Percentiles rank a stretch among this genome's conserved stretches.
Conservation (phyloP, 441 rosid genomes). For the Gossypium trilobum region DNA sequence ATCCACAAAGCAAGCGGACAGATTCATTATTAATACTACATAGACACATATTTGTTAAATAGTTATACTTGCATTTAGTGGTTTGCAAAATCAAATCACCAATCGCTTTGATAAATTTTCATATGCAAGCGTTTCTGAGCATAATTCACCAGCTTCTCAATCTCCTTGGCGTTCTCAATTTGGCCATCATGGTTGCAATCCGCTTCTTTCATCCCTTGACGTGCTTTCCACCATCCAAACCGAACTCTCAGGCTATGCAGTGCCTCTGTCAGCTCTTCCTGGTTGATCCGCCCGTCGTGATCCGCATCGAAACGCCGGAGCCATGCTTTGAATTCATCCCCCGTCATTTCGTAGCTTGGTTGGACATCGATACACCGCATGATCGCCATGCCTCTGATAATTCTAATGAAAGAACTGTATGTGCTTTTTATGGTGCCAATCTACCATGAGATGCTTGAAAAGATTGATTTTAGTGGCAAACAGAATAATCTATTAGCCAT, state of each 20-base stretch:
- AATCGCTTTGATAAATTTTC: slow-evolving; percentile 22
- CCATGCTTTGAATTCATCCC: slow-evolving; percentile 26
- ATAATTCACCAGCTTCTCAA: slow-evolving; percentile 23
- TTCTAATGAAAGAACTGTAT: background rate
- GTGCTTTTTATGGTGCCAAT: background rate
- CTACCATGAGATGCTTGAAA: background rate
- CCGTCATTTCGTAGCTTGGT: slow-evolving; percentile 26
- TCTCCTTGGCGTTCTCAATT: slow-evolving; percentile 20
- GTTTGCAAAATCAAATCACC: background rate
- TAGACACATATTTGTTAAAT: background rate
- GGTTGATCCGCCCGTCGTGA: slow-evolving; percentile 23
- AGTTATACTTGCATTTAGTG: background rate
- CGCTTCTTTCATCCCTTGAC: slow-evolving; percentile 23
- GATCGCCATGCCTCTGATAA: slow-evolving; percentile 7
- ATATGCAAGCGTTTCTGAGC: slow-evolving; percentile 27
- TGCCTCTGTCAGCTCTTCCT: slow-evolving; percentile 25
- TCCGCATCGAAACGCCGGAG: slow-evolving; percentile 19
- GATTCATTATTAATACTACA: background rate
- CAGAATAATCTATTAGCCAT: background rate
- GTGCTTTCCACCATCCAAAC: slow-evolving; percentile 36
- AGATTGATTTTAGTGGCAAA: slow-evolving; percentile 12
- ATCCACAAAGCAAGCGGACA: background rate
- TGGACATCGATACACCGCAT: slow-evolving; percentile 13
- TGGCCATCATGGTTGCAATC: slow-evolving; percentile 20
- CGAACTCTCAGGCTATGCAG: slow-evolving; percentile 20